A percentile compares a stretch with the other conserved stretches of the same genome.
phyloP scores from a whole-genome alignment of 1,284 basidiomycete genomes.

The Cystobasidium slooffiae region DNA sequence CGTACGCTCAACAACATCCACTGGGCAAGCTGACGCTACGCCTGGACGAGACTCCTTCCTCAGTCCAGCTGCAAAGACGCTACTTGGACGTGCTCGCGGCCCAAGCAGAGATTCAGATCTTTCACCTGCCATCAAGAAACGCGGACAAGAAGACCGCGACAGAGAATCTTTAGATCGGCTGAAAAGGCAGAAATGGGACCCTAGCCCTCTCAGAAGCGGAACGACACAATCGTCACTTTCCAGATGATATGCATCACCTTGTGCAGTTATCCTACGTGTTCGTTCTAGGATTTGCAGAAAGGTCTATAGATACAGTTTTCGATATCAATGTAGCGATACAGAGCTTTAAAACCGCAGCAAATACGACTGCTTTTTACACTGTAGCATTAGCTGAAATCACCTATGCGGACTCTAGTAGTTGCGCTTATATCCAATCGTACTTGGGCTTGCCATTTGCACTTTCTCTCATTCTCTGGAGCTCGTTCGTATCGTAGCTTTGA shows the following conservation, averaged over 20 bases:
- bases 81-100: slow-evolving; percentile 68
- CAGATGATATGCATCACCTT: neutral
- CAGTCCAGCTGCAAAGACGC: slow-evolving; percentile 75
- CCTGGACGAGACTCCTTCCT: slow-evolving; percentile 64
- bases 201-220: slow-evolving; percentile 29
- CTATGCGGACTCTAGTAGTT: neutral
- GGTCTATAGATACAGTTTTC: slow-evolving; percentile 12
- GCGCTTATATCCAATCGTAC: slow-evolving; percentile 34
- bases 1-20: slow-evolving; percentile 53
- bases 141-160: slow-evolving; percentile 41
- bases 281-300: neutral
- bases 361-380: neutral
- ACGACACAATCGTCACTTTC: neutral
- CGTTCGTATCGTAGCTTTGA: slow-evolving; percentile 35
- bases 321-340: slow-evolving; percentile 19
- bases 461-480: slow-evolving; percentile 18
- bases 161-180: slow-evolving; percentile 39
- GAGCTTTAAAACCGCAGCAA: neutral
- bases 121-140: slow-evolving; percentile 35
- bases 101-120: slow-evolving; percentile 32
- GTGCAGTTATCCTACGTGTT: neutral
- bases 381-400: neutral
- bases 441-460: slow-evolving; percentile 4
- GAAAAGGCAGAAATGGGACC: slow-evolving; percentile 48
- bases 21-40: slow-evolving; percentile 70